Evolutionary conservation across 225 moss, liverwort and hornwort species (phyloP).

Genomic region (Bryoerythrophyllum caledonicum): DNA sequence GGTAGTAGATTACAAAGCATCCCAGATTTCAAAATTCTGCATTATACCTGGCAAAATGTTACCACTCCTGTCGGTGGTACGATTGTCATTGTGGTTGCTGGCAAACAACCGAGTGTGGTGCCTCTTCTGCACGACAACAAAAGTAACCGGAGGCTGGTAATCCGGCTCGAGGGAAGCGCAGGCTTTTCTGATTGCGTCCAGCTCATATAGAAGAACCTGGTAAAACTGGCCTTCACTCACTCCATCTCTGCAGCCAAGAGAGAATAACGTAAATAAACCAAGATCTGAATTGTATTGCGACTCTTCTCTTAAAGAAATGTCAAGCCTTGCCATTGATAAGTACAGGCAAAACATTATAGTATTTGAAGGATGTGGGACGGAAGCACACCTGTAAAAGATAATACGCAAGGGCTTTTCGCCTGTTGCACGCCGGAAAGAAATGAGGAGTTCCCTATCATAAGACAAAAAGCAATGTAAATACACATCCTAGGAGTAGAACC

Average conservation of each 20-base stretch:
- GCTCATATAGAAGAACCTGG: conserved; percentile 84
- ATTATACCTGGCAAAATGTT: conserved; percentile 81
- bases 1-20: not conserved
- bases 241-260: conserved; percentile 61
- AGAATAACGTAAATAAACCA: not conserved
- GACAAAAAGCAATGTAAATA: not conserved
- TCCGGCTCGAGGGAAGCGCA: conserved; percentile 93
- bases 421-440: conserved; percentile 55
- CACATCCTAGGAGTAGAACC: not conserved
- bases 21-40: not conserved
- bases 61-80: conserved; percentile 77
- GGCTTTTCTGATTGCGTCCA: conserved; percentile 93
- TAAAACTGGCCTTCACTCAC: conserved; percentile 97
- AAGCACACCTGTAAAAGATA: conserved; percentile 79
- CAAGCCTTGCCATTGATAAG: not conserved
- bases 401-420: conserved; percentile 64
- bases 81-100: conserved; percentile 81
- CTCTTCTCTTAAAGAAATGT: too few relatives aligned
- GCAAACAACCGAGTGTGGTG: conserved; percentile 94
- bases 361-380: rapidly evolving
- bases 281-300: too few relatives aligned
- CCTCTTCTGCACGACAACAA: conserved; percentile 95
- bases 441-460: conserved; percentile 44
- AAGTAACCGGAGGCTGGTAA: conserved; percentile 96
- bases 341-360: not conserved